A percentile compares a stretch with the other conserved stretches of the same genome.
phyloP scores from a whole-genome alignment of 345 rosid species.

The Diplotaxis tenuifolia region DNA sequence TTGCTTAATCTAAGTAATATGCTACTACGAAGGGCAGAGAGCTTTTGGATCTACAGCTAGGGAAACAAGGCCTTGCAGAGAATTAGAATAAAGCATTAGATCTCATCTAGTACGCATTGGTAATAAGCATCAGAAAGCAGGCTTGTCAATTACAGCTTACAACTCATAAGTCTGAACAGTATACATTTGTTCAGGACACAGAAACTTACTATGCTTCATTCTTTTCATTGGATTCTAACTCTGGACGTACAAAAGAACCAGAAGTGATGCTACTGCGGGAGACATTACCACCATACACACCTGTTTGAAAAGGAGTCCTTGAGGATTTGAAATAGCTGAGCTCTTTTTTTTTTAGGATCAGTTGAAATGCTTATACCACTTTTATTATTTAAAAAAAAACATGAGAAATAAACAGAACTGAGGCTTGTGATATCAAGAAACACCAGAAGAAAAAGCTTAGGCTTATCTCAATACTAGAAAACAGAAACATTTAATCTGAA shows the following conservation, averaged over 20 bases:
- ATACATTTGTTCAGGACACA: slow-evolving; percentile 29
- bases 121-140: slow-evolving; percentile 7
- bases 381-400: no score
- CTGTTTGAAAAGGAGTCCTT: slow-evolving; percentile 35
- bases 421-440: neutral
- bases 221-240: slow-evolving; percentile 34
- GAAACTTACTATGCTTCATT: slow-evolving; percentile 55
- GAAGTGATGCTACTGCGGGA: slow-evolving; percentile 34
- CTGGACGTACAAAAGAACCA: slow-evolving; percentile 36
- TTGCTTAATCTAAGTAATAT: no score
- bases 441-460: slow-evolving; percentile 5
- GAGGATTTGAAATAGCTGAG: slow-evolving; percentile 49
- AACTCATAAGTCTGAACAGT: slow-evolving; percentile 1
- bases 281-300: slow-evolving; percentile 37
- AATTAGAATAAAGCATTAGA: no score
- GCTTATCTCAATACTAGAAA: neutral
- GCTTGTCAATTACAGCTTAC: neutral
- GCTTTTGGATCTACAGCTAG: no score
- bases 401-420: neutral
- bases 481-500: neutral
- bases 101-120: no score
- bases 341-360: slow-evolving; percentile 46
- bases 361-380: slow-evolving; percentile 26
- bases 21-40: no score
- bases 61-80: no score